Base-by-base conservation (phyloP, 2,329 filamentous ascomycete genomes). In the Tolypocladium endophyticum region DNA sequence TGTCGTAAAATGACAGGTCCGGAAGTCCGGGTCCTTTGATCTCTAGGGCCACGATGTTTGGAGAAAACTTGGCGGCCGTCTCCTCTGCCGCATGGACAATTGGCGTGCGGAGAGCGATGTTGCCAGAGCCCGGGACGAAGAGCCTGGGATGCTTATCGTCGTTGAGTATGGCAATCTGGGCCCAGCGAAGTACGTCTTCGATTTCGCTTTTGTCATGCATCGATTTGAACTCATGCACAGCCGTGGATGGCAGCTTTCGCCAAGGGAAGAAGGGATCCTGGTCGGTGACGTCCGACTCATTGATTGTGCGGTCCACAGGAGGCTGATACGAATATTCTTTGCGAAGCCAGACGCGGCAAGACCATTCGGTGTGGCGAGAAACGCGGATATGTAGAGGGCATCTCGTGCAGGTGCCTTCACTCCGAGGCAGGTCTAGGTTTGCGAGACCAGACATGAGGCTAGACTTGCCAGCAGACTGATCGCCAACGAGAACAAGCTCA, bases 381-480 rank as follows among this genome's bases (percentile, higher is more conserved):
- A 91, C 79, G 0, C 88, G 87, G 57, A 96, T 94, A 59, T 92
- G 88, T 0, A 95, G 81, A 0, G 91, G 90, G 60, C 90, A 95
- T 0, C 88, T 77, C 0, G 92, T 96, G 67, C 92, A 96, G 0
- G 87, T 89, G 0, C 87, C 88, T 4, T 83, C 81, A 47, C 81
- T 84, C 1, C 87, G 80, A 0, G 90, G 90, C 0, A 93, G 82
- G 25, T 86, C 85, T 30, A 94, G 86, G 4, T 87, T 88, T 0
- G 81, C 79, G 55, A 89, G 81, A 0, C 83, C 86, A 16, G 86
- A 86, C 81, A 83, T 83, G 6, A 83, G 68, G 35, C 77, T 91
- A 0, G 87, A 91, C 69, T 96, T 96, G 0, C 92, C 92, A 0
- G 90, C 88, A 0, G 85, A 89, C 67, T 96, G 92, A 56, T 96